Base-by-base conservation (phyloP, 2,329 filamentous ascomycete genomes). In the Pestalotiopsis fici region DNA sequence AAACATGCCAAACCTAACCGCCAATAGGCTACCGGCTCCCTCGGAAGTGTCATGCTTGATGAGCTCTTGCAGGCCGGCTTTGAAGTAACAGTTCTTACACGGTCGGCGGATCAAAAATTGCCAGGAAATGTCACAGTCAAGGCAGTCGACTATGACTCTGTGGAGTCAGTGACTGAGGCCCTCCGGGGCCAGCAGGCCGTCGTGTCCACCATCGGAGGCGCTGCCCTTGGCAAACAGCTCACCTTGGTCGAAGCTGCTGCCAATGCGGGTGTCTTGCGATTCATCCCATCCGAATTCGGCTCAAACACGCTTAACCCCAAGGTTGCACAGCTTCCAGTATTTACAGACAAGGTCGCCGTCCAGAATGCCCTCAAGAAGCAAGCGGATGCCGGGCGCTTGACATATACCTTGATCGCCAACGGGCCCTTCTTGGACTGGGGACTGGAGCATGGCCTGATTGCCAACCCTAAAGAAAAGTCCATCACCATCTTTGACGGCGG, bases 381-480 rank as follows among this genome's bases (percentile, higher is more conserved):
- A 59, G 75, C 81, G 3, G 76, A 79, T 71, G 76, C 79, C 54
- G 75, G 79, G 61, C 68, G 75, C 43, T 74, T 90, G 79, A 79
- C 83, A 15, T 91, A 90, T 80, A 89, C 86, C 0, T 78, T 80
- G 21, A 75, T 91, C 2, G 79, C 84, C 27, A 87, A 81, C 65
- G 85, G 85, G 0, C 76, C 80, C 0, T 91, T 91, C 76, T 83
- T 91, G 66, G 89, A 91, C 74, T 90, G 85, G 87, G 82, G 81
- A 7, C 60, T 84, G 4, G 47, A 75, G 69, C 56, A 75, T 1
- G 77, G 77, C 2, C 84, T 89, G 15, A 13, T 63, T 13, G 23
- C 23, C 7, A 63, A 25, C 21, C 21, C 64, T 9, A 43, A 35
- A 13, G 21, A 47, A 21, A 64, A 56, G 25, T 65, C 57, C 0